Percentiles rank a stretch among this genome's conserved stretches.
Evolutionary conservation across 352 stramenopile species (phyloP).

Genomic region (Globisporangium canariense): DNA sequence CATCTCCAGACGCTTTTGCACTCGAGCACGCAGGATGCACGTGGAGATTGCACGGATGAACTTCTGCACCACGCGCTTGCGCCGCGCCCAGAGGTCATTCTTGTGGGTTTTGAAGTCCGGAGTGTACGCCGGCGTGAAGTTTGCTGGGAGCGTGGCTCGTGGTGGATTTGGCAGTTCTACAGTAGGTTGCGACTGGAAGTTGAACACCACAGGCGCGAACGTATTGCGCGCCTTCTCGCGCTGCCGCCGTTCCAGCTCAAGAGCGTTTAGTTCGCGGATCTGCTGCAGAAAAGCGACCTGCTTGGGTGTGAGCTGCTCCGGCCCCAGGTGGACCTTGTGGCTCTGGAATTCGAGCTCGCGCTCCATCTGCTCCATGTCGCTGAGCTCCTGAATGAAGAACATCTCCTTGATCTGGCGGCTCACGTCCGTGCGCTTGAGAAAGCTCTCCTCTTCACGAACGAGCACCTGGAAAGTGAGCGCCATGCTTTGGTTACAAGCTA

Average conservation of each 20-base stretch:
- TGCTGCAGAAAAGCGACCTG: conserved; percentile 46
- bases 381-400: conserved; percentile 80
- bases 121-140: conserved; percentile 29
- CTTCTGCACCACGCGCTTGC: conserved; percentile 63
- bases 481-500: conserved; percentile 1
- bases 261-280: conserved; percentile 40
- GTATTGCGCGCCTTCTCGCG: conserved; percentile 43
- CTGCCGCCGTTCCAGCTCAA: conserved; percentile 26
- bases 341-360: conserved; percentile 86
- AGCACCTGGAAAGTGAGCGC: conserved; percentile 54
- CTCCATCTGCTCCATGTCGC: conserved; percentile 67
- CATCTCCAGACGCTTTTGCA: conserved; percentile 47
- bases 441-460: conserved; percentile 43
- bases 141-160: conserved; percentile 36
- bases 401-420: conserved; percentile 74
- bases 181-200: conserved; percentile 26
- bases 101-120: conserved; percentile 86
- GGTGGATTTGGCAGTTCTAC: conserved; percentile 24
- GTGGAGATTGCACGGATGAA: conserved; percentile 69
- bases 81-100: conserved; percentile 83
- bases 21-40: conserved; percentile 64
- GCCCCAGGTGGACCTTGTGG: conserved; percentile 61
- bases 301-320: conserved; percentile 45
- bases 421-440: conserved; percentile 33
- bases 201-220: conserved; percentile 35